phyloP scores from a whole-genome alignment of 257 asterid species.

The Fraxinus americana region DNA sequence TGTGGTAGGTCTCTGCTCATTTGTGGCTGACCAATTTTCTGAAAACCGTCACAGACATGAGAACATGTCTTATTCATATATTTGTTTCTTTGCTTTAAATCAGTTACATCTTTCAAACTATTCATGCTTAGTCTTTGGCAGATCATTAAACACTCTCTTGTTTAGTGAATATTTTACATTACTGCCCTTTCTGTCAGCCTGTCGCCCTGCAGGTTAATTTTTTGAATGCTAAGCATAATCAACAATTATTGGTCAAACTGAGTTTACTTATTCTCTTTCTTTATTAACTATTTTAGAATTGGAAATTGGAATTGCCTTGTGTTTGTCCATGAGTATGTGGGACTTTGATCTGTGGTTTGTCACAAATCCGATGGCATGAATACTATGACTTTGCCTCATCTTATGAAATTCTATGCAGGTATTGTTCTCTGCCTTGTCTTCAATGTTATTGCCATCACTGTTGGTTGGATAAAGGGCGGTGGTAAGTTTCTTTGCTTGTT shows the following conservation, averaged over 20 bases:
- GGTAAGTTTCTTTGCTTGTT: conserved; percentile 50
- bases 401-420: conserved; percentile 51
- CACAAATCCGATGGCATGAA: not conserved
- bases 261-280: conserved; percentile 1
- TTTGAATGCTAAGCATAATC: conserved; percentile 8
- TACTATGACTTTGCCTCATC: not conserved
- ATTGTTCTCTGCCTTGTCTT: conserved; percentile 86
- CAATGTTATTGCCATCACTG: conserved; percentile 76
- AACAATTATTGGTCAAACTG: conserved; percentile 12
- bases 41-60: not conserved
- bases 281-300: not conserved
- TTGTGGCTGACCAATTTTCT: not conserved
- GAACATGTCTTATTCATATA: not conserved
- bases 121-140: conserved; percentile 12
- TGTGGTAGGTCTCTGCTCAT: not conserved
- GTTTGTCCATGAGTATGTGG: conserved; percentile 6
- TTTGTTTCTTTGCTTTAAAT: not conserved
- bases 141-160: conserved; percentile 9
- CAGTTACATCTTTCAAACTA: conserved; percentile 14
- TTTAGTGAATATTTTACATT: not conserved
- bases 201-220: not conserved
- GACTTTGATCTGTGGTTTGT: conserved; percentile 11
- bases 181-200: not conserved
- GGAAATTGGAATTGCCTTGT: conserved; percentile 5
- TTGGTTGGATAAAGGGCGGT: conserved; percentile 92